Percentiles rank a stretch among this genome's conserved stretches.
Conservation (phyloP, 106 monocot genomes). For the Gastrodia elata region DNA sequence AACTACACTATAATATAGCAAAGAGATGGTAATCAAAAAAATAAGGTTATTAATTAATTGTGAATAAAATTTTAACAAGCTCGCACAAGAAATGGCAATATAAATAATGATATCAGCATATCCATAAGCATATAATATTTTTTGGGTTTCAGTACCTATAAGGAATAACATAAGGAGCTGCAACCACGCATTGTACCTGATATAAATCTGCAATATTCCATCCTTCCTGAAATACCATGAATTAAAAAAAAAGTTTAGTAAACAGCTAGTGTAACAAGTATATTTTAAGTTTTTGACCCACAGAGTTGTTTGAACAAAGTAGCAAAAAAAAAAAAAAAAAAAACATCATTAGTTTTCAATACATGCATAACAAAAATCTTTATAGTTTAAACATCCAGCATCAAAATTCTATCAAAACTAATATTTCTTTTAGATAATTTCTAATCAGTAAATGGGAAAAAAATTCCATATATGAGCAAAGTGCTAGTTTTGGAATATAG, state of each 20-base stretch:
- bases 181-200: conserved; percentile 49
- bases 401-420: too few relatives aligned
- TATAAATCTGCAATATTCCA: conserved; percentile 78
- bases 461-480: too few relatives aligned
- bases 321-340: too few relatives aligned
- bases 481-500: too few relatives aligned
- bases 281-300: background rate
- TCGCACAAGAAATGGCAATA: background rate
- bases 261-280: background rate
- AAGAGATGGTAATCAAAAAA: background rate
- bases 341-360: too few relatives aligned
- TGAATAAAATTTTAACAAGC: background rate
- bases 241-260: background rate
- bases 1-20: background rate
- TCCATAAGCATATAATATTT: background rate
- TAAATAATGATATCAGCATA: background rate
- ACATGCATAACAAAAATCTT: too few relatives aligned
- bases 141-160: conserved; percentile 33
- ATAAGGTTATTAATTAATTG: background rate
- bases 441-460: too few relatives aligned
- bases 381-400: too few relatives aligned
- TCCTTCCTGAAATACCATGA: conserved; percentile 56
- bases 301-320: background rate
- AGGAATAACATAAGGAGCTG: conserved; percentile 72
- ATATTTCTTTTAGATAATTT: too few relatives aligned